These are phyloP conservation scores for Sarocladium kiliense DNA, from an alignment of 2,329 filamentous ascomycete genomes.

Conservation along the genomic window DNA sequence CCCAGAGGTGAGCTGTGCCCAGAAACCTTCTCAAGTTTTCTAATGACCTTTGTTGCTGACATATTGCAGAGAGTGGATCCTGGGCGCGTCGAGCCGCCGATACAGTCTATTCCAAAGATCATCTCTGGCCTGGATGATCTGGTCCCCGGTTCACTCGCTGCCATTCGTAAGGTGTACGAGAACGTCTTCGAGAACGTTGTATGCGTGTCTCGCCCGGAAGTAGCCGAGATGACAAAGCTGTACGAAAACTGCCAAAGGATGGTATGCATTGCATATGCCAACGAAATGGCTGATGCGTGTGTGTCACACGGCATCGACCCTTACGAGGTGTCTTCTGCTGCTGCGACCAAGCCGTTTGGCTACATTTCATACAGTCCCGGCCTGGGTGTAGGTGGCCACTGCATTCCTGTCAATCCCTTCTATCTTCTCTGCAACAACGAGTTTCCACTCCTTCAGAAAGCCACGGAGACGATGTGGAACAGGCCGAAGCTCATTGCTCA, in stretches of 20 bases:
- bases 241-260: conserved; percentile 55
- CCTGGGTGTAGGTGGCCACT: conserved; percentile 50
- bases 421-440: conserved; percentile 44
- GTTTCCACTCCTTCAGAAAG: conserved; percentile 40
- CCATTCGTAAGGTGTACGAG: conserved; percentile 39
- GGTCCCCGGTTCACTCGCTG: conserved; percentile 36
- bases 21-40: not conserved
- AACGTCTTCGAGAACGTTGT: conserved; percentile 41
- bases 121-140: conserved; percentile 46
- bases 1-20: conserved; percentile 28
- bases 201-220: conserved; percentile 45
- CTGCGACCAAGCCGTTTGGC: conserved; percentile 47
- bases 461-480: conserved; percentile 37
- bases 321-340: conserved; percentile 44
- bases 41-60: not conserved
- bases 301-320: conserved; percentile 38
- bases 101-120: conserved; percentile 44
- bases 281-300: conserved; percentile 53
- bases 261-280: conserved; percentile 48
- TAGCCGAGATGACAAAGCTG: conserved; percentile 54
- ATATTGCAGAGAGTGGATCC: conserved; percentile 35
- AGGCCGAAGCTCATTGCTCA: conserved; percentile 25
- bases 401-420: conserved; percentile 51
- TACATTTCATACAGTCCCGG: conserved; percentile 43
- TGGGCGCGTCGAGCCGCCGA: conserved; percentile 35